These are phyloP conservation scores for Magnaporthiopsis poae DNA, from an alignment of 2,329 filamentous ascomycete species.

Conservation along the genomic window DNA sequence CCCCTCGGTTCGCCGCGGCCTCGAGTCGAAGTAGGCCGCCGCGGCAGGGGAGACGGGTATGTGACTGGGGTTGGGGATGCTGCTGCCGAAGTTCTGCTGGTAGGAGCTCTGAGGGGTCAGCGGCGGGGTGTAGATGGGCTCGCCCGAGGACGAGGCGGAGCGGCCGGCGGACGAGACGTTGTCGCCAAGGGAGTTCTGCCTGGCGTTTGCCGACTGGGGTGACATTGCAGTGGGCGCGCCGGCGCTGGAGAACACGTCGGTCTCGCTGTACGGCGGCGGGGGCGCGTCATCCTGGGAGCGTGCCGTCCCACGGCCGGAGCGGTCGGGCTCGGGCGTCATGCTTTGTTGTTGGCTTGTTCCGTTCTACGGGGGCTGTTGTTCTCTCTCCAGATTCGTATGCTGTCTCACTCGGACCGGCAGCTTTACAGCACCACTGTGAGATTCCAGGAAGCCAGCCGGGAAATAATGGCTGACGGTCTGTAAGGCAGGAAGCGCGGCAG, in stretches of 20 bases:
- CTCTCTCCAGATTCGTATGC: neutral
- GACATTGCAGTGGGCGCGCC: slow-evolving; percentile 18
- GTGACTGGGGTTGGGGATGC: slow-evolving; percentile 9
- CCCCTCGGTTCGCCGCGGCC: slow-evolving; percentile 21
- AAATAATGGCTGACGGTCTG: neutral
- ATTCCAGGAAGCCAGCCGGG: neutral
- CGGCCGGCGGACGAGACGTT: slow-evolving; percentile 27
- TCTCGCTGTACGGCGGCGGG: slow-evolving; percentile 49
- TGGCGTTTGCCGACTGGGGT: slow-evolving; percentile 16
- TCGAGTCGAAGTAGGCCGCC: slow-evolving; percentile 37
- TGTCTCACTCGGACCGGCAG: neutral
- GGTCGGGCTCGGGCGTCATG: neutral
- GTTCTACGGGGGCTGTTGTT: neutral
- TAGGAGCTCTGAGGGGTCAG: slow-evolving; percentile 32
- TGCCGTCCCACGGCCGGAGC: neutral
- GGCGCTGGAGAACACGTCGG: slow-evolving; percentile 42
- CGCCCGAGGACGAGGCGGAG: slow-evolving; percentile 29
- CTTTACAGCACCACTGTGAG: neutral
- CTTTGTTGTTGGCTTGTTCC: neutral
- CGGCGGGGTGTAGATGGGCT: slow-evolving; percentile 42
- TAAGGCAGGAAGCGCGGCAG: neutral
- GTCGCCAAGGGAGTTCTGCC: slow-evolving; percentile 17
- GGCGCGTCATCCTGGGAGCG: slow-evolving; percentile 27
- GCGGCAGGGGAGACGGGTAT: slow-evolving; percentile 20
- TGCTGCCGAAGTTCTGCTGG: slow-evolving; percentile 18